Evolutionary conservation across 306 rosid species (phyloP).

Genomic region (Prunus campanulata): DNA sequence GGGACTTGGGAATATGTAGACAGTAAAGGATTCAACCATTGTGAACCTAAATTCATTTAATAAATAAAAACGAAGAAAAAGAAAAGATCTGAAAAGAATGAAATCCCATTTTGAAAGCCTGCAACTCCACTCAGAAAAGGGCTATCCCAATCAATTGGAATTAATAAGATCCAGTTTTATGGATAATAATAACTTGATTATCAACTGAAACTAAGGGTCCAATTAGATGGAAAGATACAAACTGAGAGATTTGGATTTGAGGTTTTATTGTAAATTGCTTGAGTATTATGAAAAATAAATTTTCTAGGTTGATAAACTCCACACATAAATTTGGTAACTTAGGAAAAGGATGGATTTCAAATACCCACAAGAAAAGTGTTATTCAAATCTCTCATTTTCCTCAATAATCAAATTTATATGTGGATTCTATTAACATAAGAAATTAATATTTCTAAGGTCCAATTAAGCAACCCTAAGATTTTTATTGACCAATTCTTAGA

Average conservation of each 20-base stretch:
- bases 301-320: too few relatives aligned
- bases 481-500: too few relatives aligned
- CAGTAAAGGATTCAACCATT: not conserved
- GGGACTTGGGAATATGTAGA: not conserved
- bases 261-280: not conserved
- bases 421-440: too few relatives aligned
- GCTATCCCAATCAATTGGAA: not conserved
- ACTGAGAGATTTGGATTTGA: not conserved
- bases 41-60: constrained; percentile 1
- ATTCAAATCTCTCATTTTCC: too few relatives aligned
- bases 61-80: not conserved
- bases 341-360: too few relatives aligned
- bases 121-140: not conserved
- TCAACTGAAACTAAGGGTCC: not conserved
- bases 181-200: not conserved
- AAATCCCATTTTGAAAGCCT: not conserved
- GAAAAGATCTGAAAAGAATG: not conserved
- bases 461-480: too few relatives aligned
- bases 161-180: not conserved
- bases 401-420: too few relatives aligned
- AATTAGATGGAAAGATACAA: not conserved
- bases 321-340: too few relatives aligned
- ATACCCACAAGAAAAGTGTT: too few relatives aligned
- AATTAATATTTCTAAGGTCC: too few relatives aligned
- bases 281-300: too few relatives aligned